Evolutionary conservation across 1,284 basidiomycete genomes (phyloP).

Genomic region (Apiotrichum laibachii): DNA sequence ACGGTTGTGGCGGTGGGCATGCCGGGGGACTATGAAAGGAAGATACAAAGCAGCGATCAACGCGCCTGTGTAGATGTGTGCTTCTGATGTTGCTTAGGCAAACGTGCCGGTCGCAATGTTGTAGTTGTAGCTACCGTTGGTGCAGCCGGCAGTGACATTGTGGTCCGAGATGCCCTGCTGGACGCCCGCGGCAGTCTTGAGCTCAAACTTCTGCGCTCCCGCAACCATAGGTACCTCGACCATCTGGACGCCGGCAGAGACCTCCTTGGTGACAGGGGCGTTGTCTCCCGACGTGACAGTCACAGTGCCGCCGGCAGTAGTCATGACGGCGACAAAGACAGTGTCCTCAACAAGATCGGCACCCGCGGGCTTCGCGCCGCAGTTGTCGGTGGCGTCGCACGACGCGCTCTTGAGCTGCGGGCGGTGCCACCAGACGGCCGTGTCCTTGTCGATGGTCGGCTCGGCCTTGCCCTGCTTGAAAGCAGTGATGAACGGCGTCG

Average conservation of each 20-base stretch:
- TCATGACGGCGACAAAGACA: conserved; percentile 46
- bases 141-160: conserved; percentile 33
- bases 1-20: too few relatives aligned
- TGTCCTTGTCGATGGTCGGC: conserved; percentile 41
- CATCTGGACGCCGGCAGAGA: conserved; percentile 37
- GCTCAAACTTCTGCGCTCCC: conserved; percentile 38
- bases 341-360: conserved; percentile 34
- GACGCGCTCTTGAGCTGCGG: conserved; percentile 44
- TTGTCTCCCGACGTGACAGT: conserved; percentile 45
- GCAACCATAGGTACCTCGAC: conserved; percentile 39
- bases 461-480: conserved; percentile 39
- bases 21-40: too few relatives aligned
- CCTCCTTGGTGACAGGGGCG: conserved; percentile 26
- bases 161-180: conserved; percentile 25
- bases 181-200: conserved; percentile 24
- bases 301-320: conserved; percentile 38
- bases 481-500: conserved; percentile 49
- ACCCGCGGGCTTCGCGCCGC: conserved; percentile 20
- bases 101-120: conserved; percentile 42
- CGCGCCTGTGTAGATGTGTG: too few relatives aligned
- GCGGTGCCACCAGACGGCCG: conserved; percentile 49
- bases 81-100: not conserved
- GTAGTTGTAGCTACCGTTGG: conserved; percentile 50
- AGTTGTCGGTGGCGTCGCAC: conserved; percentile 49
- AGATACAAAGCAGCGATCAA: too few relatives aligned